Conservation (phyloP, 2,329 filamentous ascomycete species). For the Hypoxylon sp. region DNA sequence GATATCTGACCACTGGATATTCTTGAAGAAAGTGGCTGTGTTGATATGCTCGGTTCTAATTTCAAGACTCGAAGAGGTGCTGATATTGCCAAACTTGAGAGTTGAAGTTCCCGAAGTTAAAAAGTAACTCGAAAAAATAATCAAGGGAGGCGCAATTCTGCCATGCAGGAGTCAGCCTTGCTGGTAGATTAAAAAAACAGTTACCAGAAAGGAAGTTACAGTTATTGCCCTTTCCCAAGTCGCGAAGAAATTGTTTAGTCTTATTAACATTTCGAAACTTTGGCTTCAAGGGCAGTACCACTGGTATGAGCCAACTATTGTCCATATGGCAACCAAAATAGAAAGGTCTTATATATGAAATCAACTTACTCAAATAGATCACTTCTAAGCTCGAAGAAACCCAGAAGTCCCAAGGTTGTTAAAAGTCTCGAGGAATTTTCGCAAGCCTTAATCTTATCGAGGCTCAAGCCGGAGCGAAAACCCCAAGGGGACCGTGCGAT, state of each 20-base stretch:
- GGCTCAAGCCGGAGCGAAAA: background rate
- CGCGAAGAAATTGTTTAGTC: background rate
- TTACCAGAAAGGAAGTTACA: background rate
- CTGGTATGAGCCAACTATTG: conserved; percentile 1
- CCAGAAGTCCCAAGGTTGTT: background rate
- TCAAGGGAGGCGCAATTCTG: background rate
- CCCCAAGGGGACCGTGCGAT: background rate
- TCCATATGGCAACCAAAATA: background rate
- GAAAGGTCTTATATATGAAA: background rate
- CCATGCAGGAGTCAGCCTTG: background rate
- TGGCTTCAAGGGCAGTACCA: background rate
- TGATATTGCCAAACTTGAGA: background rate
- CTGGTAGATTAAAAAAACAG: background rate
- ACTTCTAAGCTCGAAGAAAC: background rate
- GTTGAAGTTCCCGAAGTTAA: background rate
- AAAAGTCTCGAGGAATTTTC: background rate
- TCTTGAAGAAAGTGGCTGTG: background rate
- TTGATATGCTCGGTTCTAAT: background rate
- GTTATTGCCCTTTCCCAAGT: background rate
- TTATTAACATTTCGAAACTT: background rate
- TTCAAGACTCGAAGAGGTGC: background rate
- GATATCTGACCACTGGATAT: background rate
- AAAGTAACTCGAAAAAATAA: background rate
- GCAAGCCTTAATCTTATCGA: background rate
- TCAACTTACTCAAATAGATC: conserved; percentile 21